phyloP scores from a whole-genome alignment of 2,329 filamentous ascomycete species.

The Acrodontium crateriforme region DNA sequence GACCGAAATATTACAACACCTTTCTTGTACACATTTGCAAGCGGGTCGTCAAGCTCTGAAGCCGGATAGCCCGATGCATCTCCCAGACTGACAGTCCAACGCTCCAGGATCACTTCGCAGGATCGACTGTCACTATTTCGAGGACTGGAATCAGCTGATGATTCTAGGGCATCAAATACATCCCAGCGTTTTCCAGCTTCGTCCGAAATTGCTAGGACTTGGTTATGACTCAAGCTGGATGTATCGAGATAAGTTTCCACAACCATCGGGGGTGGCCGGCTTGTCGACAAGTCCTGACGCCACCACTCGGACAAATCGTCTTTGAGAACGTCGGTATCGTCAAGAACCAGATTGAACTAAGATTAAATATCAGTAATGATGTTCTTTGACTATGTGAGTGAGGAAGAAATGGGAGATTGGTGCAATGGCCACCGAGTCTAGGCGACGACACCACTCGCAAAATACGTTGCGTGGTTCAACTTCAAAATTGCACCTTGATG shows the following conservation, averaged over 20 bases:
- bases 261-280: conserved; percentile 67
- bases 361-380: too few species aligned
- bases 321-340: conserved; percentile 78
- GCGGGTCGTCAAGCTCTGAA: conserved; percentile 40
- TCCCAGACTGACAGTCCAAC: conserved; percentile 78
- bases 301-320: conserved; percentile 76
- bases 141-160: conserved; percentile 36
- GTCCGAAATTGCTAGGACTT: conserved; percentile 77
- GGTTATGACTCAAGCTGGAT: conserved; percentile 60
- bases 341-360: conserved; percentile 95
- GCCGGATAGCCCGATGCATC: conserved; percentile 42
- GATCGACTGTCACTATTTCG: conserved; percentile 26
- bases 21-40: conserved; percentile 93
- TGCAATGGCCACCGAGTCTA: too few species aligned
- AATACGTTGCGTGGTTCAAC: too few species aligned
- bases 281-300: conserved; percentile 59
- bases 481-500: too few species aligned
- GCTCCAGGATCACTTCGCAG: conserved; percentile 72
- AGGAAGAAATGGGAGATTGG: too few species aligned
- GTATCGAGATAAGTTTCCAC: conserved; percentile 69
- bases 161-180: conserved; percentile 67
- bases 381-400: too few species aligned
- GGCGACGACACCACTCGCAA: too few species aligned
- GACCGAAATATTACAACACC: conserved; percentile 89
- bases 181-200: conserved; percentile 88